These are phyloP conservation scores for Penicillium sp. DNA, from an alignment of 2,329 filamentous ascomycete species.

Conservation along the genomic window DNA sequence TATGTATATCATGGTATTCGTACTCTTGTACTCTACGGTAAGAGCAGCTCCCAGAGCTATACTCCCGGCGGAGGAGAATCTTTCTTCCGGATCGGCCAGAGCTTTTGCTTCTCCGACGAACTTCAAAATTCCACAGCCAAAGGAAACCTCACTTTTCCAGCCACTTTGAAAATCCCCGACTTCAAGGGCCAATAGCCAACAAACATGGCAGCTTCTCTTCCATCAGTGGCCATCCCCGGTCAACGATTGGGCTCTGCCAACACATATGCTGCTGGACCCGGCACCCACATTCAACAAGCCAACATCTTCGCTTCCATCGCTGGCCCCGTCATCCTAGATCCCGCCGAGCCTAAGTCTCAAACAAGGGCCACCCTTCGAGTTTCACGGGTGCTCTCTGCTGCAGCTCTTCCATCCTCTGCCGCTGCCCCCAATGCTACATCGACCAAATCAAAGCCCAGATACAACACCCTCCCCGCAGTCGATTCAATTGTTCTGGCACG, in stretches of 20 bases:
- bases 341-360: slow-evolving; percentile 41
- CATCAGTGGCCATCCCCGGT: slow-evolving; percentile 74
- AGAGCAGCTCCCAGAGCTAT: slow-evolving; percentile 13
- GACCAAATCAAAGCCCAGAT: slow-evolving; percentile 50
- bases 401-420: not conserved
- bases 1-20: no score
- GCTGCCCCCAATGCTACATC: slow-evolving; percentile 6
- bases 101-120: slow-evolving; percentile 18
- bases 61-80: slow-evolving; percentile 11
- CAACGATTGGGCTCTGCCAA: slow-evolving; percentile 72
- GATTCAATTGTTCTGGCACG: slow-evolving; percentile 79
- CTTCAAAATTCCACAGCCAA: not conserved
- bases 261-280: slow-evolving; percentile 74
- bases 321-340: slow-evolving; percentile 66
- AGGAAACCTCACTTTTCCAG: not conserved
- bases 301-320: slow-evolving; percentile 82
- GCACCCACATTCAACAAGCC: slow-evolving; percentile 78
- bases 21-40: no score
- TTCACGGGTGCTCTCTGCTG: slow-evolving; percentile 24
- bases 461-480: slow-evolving; percentile 80
- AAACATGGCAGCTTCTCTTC: slow-evolving; percentile 38
- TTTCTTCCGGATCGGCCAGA: slow-evolving; percentile 15
- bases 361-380: slow-evolving; percentile 47
- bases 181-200: slow-evolving; percentile 5
- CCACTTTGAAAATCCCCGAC: not conserved